phyloP scores from a whole-genome alignment of 176 grass and related monocot species.

The Aechmea fasciata region DNA sequence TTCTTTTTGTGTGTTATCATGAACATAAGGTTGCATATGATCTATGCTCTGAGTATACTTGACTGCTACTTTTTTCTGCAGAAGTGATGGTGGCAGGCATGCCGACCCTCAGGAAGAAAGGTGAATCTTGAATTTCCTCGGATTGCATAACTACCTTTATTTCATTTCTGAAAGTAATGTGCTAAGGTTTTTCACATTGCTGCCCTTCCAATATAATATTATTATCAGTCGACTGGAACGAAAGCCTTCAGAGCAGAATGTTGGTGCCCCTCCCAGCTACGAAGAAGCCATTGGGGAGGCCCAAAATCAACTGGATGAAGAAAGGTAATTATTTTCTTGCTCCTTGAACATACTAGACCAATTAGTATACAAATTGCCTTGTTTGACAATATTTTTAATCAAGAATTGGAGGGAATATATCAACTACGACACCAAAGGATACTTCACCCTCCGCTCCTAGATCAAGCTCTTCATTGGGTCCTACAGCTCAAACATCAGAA shows the following conservation, averaged over 20 bases:
- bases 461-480: slow-evolving; percentile 11
- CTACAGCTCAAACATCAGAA: slow-evolving; percentile 12
- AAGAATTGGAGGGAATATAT: slow-evolving; percentile 55
- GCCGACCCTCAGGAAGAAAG: slow-evolving; percentile 62
- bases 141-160: slow-evolving; percentile 9
- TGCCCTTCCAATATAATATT: neutral
- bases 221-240: slow-evolving; percentile 50
- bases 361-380: slow-evolving; percentile 9
- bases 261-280: slow-evolving; percentile 67
- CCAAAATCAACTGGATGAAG: slow-evolving; percentile 38
- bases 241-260: slow-evolving; percentile 64
- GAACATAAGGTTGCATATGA: neutral
- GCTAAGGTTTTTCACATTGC: slow-evolving; percentile 6
- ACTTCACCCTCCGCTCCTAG: slow-evolving; percentile 28
- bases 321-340: slow-evolving; percentile 30
- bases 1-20: neutral
- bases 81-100: slow-evolving; percentile 50
- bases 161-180: slow-evolving; percentile 6
- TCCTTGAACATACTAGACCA: slow-evolving; percentile 9
- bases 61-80: slow-evolving; percentile 25
- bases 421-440: slow-evolving; percentile 26
- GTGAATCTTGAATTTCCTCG: slow-evolving; percentile 28
- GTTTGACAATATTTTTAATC: slow-evolving; percentile 20
- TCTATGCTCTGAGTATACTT: slow-evolving; percentile 7
- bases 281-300: slow-evolving; percentile 56